Percentiles rank a stretch among this genome's conserved stretches.
Conservation (phyloP, 345 rosid genomes). For the Gossypium ekmanianum region DNA sequence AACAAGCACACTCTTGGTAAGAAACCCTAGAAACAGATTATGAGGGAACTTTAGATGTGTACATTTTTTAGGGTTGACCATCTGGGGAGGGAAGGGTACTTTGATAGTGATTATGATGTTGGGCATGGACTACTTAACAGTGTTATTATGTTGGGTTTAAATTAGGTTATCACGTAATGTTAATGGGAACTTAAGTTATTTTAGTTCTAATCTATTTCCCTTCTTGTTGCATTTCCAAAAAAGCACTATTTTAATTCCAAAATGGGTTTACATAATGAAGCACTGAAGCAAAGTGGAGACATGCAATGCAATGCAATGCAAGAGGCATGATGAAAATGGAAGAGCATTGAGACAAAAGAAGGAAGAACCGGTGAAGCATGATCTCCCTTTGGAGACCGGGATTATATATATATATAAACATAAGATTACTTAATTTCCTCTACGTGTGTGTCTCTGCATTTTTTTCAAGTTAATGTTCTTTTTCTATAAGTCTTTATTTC, state of each 20-base stretch:
- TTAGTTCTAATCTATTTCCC: background rate
- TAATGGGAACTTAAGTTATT: conserved; percentile 18
- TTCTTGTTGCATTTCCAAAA: background rate
- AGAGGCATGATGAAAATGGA: conserved; percentile 10
- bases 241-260: background rate
- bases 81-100: conserved; percentile 5
- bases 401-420: background rate
- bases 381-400: background rate
- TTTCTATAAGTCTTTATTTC: conserved; percentile 1
- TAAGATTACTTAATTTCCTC: background rate
- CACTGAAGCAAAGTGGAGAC: conserved; percentile 9
- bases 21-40: conserved; percentile 51
- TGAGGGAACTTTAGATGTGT: background rate
- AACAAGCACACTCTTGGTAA: conserved; percentile 85
- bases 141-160: conserved; percentile 1
- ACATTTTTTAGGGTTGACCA: conserved; percentile 6
- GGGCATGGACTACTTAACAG: background rate
- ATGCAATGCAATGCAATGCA: conserved; percentile 7
- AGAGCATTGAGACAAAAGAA: conserved; percentile 4
- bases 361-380: background rate
- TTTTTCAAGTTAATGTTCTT: background rate
- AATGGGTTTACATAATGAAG: conserved; percentile 5
- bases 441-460: background rate
- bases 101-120: conserved; percentile 18
- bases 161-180: conserved; percentile 20